Evolutionary conservation across 2,329 filamentous ascomycete genomes (phyloP).

Genomic region (Aspergillus sp.): DNA sequence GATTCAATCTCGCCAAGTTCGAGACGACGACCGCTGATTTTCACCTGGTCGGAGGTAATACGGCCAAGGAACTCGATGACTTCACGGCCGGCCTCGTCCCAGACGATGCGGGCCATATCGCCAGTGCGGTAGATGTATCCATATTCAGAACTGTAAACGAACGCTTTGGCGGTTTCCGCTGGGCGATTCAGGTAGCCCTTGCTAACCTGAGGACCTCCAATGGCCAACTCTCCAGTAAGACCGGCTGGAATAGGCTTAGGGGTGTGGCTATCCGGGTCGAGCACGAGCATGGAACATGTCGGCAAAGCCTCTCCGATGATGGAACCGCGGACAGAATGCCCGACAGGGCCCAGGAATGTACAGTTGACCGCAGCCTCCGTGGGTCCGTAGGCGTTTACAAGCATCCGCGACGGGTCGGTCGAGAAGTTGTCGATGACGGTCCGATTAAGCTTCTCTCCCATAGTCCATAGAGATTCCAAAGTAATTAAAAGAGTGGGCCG

Average conservation of each 20-base stretch:
- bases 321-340: conserved; percentile 20
- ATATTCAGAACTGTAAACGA: conserved; percentile 17
- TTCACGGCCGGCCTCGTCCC: conserved; percentile 46
- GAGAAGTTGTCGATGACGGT: conserved; percentile 26
- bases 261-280: conserved; percentile 16
- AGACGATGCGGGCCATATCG: conserved; percentile 47
- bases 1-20: conserved; percentile 68
- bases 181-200: conserved; percentile 22
- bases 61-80: conserved; percentile 71
- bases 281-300: conserved; percentile 28
- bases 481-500: conserved; percentile 18
- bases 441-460: conserved; percentile 28
- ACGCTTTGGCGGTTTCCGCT: conserved; percentile 17
- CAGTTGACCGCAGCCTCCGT: conserved; percentile 26
- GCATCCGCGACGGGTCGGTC: conserved; percentile 6
- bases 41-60: conserved; percentile 70
- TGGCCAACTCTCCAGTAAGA: conserved; percentile 37
- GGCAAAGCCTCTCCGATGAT: conserved; percentile 30
- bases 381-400: conserved; percentile 29
- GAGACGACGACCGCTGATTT: conserved; percentile 73
- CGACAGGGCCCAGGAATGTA: conserved; percentile 16
- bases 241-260: conserved; percentile 34
- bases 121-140: conserved; percentile 44
- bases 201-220: conserved; percentile 29
- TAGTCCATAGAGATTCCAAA: conserved; percentile 25